These are phyloP conservation scores for Scleromitrula shiraiana DNA, from an alignment of 2,329 filamentous ascomycete species.

Conservation along the genomic window DNA sequence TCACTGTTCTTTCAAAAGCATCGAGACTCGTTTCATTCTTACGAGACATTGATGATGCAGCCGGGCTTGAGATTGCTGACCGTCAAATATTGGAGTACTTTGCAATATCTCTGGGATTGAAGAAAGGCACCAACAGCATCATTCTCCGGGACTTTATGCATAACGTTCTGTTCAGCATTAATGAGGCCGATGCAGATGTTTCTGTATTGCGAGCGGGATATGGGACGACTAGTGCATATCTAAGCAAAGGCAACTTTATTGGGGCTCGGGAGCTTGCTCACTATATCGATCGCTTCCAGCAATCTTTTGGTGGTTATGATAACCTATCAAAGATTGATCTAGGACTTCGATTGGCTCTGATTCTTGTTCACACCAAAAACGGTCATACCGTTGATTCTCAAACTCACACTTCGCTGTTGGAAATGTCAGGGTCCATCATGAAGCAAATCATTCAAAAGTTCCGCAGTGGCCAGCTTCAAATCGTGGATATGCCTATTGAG, in stretches of 20 bases:
- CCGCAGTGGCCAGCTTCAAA: conserved; percentile 36
- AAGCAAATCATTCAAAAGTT: conserved; percentile 36
- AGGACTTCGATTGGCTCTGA: conserved; percentile 39
- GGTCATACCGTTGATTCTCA: conserved; percentile 29
- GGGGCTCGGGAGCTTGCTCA: conserved; percentile 37
- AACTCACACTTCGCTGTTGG: conserved; percentile 30
- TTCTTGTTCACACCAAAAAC: conserved; percentile 36
- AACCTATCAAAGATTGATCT: conserved; percentile 33
- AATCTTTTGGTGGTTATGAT: conserved; percentile 36
- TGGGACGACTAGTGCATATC: conserved; percentile 27
- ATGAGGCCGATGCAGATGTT: conserved; percentile 29
- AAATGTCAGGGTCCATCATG: conserved; percentile 34
- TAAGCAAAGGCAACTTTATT: conserved; percentile 33
- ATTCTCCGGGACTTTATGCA: conserved; percentile 20
- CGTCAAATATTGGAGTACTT: conserved; percentile 33
- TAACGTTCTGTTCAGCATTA: conserved; percentile 19
- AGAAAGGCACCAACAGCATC: conserved; percentile 27
- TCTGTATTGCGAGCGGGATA: conserved; percentile 33
- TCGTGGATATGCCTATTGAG: conserved; percentile 35
- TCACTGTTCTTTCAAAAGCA: conserved; percentile 30
- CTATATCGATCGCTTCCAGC: conserved; percentile 36
- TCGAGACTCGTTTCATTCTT: conserved; percentile 25
- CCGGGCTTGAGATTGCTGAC: conserved; percentile 29
- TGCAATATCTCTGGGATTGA: conserved; percentile 20
- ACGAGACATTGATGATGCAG: conserved; percentile 32